Evolutionary conservation across 495 filamentous ascomycete genomes (phyloP).

Genomic region (Penicillium ucsense): DNA sequence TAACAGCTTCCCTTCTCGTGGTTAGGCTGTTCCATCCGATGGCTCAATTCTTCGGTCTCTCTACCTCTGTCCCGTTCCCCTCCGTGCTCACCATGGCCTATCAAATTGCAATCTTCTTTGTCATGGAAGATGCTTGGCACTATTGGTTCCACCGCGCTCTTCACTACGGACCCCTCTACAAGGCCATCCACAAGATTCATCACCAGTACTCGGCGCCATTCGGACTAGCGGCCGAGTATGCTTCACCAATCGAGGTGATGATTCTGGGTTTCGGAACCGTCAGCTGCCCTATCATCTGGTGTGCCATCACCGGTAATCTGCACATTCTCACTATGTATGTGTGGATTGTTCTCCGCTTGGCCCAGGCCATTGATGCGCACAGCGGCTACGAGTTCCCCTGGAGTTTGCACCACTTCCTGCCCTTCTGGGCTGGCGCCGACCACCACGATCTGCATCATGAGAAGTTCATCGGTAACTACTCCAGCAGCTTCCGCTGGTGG

Average conservation of each 20-base stretch:
- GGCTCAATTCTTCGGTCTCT: conserved; percentile 84
- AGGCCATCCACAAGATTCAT: conserved; percentile 93
- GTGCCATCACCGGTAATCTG: conserved; percentile 69
- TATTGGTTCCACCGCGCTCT: conserved; percentile 93
- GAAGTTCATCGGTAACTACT: conserved; percentile 94
- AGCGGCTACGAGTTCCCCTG: conserved; percentile 97
- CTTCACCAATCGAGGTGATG: conserved; percentile 96
- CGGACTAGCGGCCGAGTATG: conserved; percentile 93
- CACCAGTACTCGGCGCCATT: conserved; percentile 98
- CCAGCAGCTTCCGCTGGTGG: conserved; percentile 99
- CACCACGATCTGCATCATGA: conserved; percentile 97
- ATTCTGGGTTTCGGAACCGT: conserved; percentile 90
- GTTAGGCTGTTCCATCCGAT: conserved; percentile 88
- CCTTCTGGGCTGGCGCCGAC: conserved; percentile 96
- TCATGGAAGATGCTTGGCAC: conserved; percentile 95
- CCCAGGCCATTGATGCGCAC: conserved; percentile 97
- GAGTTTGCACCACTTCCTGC: conserved; percentile 88
- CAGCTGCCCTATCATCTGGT: conserved; percentile 75
- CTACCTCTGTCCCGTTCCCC: conserved; percentile 85
- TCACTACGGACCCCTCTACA: conserved; percentile 94
- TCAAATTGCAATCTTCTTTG: conserved; percentile 90
- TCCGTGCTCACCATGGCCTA: conserved; percentile 72
- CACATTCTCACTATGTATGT: conserved; percentile 97
- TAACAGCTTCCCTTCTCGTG: neutral
- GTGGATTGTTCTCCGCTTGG: conserved; percentile 87